phyloP scores from a whole-genome alignment of 2,329 filamentous ascomycete species.

The Cryphonectria radicalis region DNA sequence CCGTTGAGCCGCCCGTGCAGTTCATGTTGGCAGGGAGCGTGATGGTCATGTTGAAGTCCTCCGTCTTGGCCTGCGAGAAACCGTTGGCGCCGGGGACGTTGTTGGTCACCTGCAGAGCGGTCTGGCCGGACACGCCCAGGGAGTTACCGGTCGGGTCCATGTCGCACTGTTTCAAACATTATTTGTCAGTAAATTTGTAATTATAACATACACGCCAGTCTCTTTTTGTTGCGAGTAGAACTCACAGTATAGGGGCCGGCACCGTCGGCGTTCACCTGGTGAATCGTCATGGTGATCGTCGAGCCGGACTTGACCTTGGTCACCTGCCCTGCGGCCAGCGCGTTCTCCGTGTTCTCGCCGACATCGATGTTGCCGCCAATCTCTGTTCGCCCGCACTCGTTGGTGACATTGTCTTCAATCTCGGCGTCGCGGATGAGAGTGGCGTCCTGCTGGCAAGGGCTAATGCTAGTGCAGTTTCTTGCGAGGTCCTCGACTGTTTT shows the following conservation, averaged over 20 bases:
- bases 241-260: slow-evolving; percentile 50
- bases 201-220: too few species aligned
- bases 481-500: slow-evolving; percentile 56
- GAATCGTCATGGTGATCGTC: slow-evolving; percentile 48
- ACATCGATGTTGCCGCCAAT: slow-evolving; percentile 63
- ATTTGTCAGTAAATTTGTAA: neutral
- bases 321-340: slow-evolving; percentile 48
- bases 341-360: slow-evolving; percentile 56
- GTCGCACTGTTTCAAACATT: slow-evolving; percentile 42
- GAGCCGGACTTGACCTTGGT: slow-evolving; percentile 52
- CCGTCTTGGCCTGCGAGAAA: slow-evolving; percentile 58
- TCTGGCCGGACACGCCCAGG: slow-evolving; percentile 39
- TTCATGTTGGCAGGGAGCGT: slow-evolving; percentile 51
- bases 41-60: slow-evolving; percentile 59
- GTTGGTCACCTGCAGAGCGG: slow-evolving; percentile 56
- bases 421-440: slow-evolving; percentile 65
- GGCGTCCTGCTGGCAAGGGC: slow-evolving; percentile 68
- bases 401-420: slow-evolving; percentile 56
- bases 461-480: slow-evolving; percentile 66
- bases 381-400: slow-evolving; percentile 66
- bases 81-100: slow-evolving; percentile 63
- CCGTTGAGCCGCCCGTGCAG: slow-evolving; percentile 58
- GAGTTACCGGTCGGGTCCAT: slow-evolving; percentile 50
- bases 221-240: neutral
- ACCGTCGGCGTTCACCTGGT: slow-evolving; percentile 55